Evolutionary conservation across 352 stramenopile genomes (phyloP), one percentile per base, ranked within the genome.

Genomic region (Globisporangium cylindrosporum): DNA sequence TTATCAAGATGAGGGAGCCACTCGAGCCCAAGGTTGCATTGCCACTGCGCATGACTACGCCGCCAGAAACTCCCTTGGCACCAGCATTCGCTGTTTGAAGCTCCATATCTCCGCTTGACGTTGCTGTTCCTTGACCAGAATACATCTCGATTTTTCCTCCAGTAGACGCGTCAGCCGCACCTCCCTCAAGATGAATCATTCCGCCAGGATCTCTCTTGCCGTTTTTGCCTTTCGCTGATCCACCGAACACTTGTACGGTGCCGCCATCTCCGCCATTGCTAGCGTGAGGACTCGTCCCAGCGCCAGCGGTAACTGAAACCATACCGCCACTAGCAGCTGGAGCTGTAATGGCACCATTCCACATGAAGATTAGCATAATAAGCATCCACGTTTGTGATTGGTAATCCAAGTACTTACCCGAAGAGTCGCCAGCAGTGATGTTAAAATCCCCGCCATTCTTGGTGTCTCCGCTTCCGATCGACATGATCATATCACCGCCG

Each of bases 1-100:
- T 97, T 24, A 73, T 64, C 12, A 98, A 25, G 55, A 76, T 70
- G 27, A 97, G 65, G 38, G 79, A 87, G 9, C 94, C 94, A 65
- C 87, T 97, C 6, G 70, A 70, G 32, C 87, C 86, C 53, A 72
- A 72, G 10, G 82, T 84, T 27, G 89, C 83, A 29, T 85, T 89
- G 38, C 92, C 91, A 36, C 85, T 97, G 49, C 71, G 76, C 55
- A 98, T 2, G 22, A 65, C 69, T 53, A 98, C 66, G 10, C 84
- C 78, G 51, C 93, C 93, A 59, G 87, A 96, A 1, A 92, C 88
- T 54, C 91, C 92, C 69, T 82, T 84, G n/a, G 66, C 70, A 34
- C 90, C 93, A 56, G 86, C 88, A 59, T 91, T 87, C 6, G 82
- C 80, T 27, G 84, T 90, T 56, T 79, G 71, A 9, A 92, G 66